Evolutionary conservation across 1,284 basidiomycete genomes (phyloP).

Genomic region (Cutaneotrichosporon dermatis): DNA sequence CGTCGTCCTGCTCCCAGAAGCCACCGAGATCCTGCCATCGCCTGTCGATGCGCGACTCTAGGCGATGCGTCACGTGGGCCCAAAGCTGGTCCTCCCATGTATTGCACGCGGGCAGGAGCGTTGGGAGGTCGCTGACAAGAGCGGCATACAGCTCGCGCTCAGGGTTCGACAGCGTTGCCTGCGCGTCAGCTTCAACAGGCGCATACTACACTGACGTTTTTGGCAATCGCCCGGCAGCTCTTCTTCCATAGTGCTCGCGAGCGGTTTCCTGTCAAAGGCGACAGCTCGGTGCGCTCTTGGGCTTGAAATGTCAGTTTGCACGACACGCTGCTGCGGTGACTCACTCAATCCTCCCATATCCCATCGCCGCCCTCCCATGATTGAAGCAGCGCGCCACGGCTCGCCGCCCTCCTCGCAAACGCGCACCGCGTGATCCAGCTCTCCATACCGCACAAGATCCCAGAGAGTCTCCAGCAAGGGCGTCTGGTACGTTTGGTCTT

Average conservation of each 20-base stretch:
- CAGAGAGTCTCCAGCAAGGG: slow-evolving; percentile 43
- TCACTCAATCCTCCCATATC: slow-evolving; percentile 42
- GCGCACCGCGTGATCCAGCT: slow-evolving; percentile 74
- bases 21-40: slow-evolving; percentile 43
- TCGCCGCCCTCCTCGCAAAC: slow-evolving; percentile 78
- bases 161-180: slow-evolving; percentile 65
- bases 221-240: slow-evolving; percentile 70
- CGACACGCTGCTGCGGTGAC: neutral
- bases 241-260: slow-evolving; percentile 77
- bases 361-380: slow-evolving; percentile 50
- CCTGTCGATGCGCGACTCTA: slow-evolving; percentile 59
- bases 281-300: slow-evolving; percentile 45
- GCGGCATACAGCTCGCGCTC: slow-evolving; percentile 85
- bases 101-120: slow-evolving; percentile 70
- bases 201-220: slow-evolving; percentile 57
- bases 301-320: slow-evolving; percentile 30
- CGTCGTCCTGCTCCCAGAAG: slow-evolving; percentile 46
- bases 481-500: slow-evolving; percentile 43
- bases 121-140: slow-evolving; percentile 73
- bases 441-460: slow-evolving; percentile 54
- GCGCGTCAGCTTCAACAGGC: neutral
- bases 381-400: slow-evolving; percentile 64
- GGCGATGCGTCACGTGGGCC: slow-evolving; percentile 79
- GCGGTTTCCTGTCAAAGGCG: slow-evolving; percentile 58
- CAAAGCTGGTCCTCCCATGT: slow-evolving; percentile 95